These are phyloP conservation scores for Sisymbrium altissimum DNA, from an alignment of 345 rosid species.

Conservation along the genomic window DNA sequence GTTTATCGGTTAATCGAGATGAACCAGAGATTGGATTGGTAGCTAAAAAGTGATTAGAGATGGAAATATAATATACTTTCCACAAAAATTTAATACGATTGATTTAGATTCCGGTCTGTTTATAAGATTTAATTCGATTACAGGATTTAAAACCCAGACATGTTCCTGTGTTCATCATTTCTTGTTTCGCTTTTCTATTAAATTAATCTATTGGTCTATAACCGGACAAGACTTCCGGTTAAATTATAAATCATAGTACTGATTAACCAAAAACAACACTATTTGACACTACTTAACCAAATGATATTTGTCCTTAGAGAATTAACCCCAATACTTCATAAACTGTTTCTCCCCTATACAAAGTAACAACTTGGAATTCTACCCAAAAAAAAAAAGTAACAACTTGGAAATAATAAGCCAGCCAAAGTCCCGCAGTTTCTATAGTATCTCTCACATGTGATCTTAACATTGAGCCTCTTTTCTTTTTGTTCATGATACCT, in stretches of 20 bases:
- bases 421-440: not conserved
- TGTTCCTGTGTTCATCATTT: not conserved
- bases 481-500: not conserved
- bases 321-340: not conserved
- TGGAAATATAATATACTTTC: no score
- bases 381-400: no score
- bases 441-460: slow-evolving; percentile 6
- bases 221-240: not conserved
- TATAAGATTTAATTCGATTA: no score
- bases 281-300: not conserved
- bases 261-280: not conserved
- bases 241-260: not conserved
- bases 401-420: not conserved
- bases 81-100: no score
- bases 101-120: no score
- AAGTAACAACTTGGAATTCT: not conserved
- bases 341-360: not conserved
- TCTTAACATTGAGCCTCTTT: not conserved
- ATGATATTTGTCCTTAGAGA: not conserved
- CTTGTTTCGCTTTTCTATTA: not conserved
- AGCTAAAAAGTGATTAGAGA: no score
- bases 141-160: not conserved
- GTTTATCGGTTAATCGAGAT: not conserved
- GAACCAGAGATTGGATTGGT: no score
- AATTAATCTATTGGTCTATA: not conserved